These are phyloP conservation scores for Pythium dissotocum DNA, from an alignment of 352 stramenopile species.

Conservation along the genomic window DNA sequence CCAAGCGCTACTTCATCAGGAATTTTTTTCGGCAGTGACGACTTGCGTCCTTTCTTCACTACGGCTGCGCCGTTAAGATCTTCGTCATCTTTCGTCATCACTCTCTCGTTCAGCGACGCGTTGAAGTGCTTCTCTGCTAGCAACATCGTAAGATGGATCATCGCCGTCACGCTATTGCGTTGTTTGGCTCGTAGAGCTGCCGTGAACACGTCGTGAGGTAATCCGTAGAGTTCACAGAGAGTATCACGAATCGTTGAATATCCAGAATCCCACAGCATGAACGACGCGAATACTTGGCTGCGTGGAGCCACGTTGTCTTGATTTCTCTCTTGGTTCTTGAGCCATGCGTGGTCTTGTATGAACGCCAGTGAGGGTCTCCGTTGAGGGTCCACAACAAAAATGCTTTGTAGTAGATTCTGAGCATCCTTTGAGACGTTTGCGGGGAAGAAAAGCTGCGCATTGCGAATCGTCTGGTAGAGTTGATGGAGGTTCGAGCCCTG, in stretches of 20 bases:
- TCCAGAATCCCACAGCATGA: slow-evolving; percentile 29
- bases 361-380: slow-evolving; percentile 39
- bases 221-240: slow-evolving; percentile 27
- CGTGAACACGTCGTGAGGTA: slow-evolving; percentile 5
- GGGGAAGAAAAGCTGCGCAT: slow-evolving; percentile 19
- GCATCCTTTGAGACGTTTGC: slow-evolving; percentile 36
- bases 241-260: slow-evolving; percentile 17
- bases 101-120: background rate
- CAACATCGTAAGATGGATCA: slow-evolving; percentile 27
- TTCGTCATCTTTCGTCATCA: background rate
- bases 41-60: slow-evolving; percentile 12
- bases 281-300: slow-evolving; percentile 9
- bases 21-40: background rate
- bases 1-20: background rate
- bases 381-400: slow-evolving; percentile 45
- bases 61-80: slow-evolving; percentile 9
- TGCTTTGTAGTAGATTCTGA: slow-evolving; percentile 43
- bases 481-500: slow-evolving; percentile 67
- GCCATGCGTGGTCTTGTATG: slow-evolving; percentile 47
- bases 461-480: slow-evolving; percentile 42
- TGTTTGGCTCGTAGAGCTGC: background rate
- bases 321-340: slow-evolving; percentile 5
- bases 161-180: slow-evolving; percentile 25
- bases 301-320: background rate
- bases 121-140: slow-evolving; percentile 18